Evolutionary conservation across 2,329 filamentous ascomycete species (phyloP).

Genomic region (Escovopsis sp.): DNA sequence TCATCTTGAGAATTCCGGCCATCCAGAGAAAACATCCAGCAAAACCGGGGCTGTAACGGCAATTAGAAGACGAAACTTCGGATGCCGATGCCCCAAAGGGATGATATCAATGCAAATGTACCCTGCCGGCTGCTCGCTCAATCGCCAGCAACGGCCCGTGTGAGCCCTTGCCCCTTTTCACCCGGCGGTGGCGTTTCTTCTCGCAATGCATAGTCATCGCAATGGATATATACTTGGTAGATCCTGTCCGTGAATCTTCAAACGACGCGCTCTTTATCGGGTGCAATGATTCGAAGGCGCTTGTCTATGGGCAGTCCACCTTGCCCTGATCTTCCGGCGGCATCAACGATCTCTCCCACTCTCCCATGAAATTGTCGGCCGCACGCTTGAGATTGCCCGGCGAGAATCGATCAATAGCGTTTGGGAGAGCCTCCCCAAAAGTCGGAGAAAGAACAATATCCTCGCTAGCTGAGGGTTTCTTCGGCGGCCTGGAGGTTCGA

Average conservation of each 20-base stretch:
- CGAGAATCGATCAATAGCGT: slow-evolving; percentile 54
- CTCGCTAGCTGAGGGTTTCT: slow-evolving; percentile 8
- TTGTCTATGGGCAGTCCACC: slow-evolving; percentile 8
- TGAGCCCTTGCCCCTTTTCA: too few species aligned
- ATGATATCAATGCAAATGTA: neutral
- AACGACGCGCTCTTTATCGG: too few species aligned
- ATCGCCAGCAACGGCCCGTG: too few species aligned
- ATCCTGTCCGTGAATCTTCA: too few species aligned
- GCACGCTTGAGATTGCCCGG: slow-evolving; percentile 69
- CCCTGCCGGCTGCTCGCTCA: neutral
- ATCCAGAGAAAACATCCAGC: slow-evolving; percentile 7
- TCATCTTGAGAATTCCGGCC: slow-evolving; percentile 14
- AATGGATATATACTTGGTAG: too few species aligned
- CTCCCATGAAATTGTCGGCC: slow-evolving; percentile 73
- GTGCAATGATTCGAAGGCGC: too few species aligned
- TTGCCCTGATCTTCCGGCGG: slow-evolving; percentile 16
- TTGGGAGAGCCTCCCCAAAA: slow-evolving; percentile 47
- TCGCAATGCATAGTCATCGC: too few species aligned
- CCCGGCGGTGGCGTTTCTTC: too few species aligned
- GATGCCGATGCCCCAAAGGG: neutral
- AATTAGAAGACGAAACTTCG: too few species aligned
- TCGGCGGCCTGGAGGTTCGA: slow-evolving; percentile 2
- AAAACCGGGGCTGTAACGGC: neutral
- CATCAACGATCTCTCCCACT: slow-evolving; percentile 59
- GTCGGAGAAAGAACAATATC: slow-evolving; percentile 24